Evolutionary conservation across 345 rosid species (phyloP).

Genomic region (Clarkia xantiana): DNA sequence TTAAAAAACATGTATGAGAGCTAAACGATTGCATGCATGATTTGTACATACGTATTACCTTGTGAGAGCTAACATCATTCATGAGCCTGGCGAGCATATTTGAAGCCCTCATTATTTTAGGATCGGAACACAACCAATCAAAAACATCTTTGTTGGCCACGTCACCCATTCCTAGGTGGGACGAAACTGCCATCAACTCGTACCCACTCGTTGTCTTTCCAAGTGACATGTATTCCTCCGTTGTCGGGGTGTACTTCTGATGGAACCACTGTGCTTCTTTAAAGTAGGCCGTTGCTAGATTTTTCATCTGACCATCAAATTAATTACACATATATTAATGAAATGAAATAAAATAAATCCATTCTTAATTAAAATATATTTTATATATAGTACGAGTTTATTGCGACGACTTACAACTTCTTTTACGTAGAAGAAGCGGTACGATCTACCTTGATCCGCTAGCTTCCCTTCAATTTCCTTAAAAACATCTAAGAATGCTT

Average conservation of each 20-base stretch:
- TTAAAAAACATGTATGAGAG: too few relatives aligned
- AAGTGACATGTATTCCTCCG: constrained; percentile 16
- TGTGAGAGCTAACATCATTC: constrained; percentile 13
- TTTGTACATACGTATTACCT: too few relatives aligned
- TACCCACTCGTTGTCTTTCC: constrained; percentile 8
- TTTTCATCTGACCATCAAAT: too few relatives aligned
- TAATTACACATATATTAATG: too few relatives aligned
- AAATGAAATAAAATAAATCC: too few relatives aligned
- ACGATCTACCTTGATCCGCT: constrained; percentile 7
- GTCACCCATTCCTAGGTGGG: constrained; percentile 9
- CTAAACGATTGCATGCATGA: too few relatives aligned
- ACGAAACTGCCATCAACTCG: background rate
- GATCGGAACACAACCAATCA: constrained; percentile 8
- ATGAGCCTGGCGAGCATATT: constrained; percentile 5
- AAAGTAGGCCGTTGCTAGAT: constrained; percentile 8
- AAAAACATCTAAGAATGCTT: constrained; percentile 17
- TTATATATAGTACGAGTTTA: too few relatives aligned
- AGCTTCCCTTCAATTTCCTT: constrained; percentile 8
- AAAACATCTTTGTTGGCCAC: constrained; percentile 5
- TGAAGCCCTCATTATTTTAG: constrained; percentile 9
- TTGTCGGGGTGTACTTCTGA: constrained; percentile 9
- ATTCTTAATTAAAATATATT: too few relatives aligned
- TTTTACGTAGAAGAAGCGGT: constrained; percentile 13
- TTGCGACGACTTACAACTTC: constrained; percentile 20
- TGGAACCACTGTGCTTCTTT: constrained; percentile 20